phyloP scores from a whole-genome alignment of 352 stramenopile species.

The Globisporangium radiosum region DNA sequence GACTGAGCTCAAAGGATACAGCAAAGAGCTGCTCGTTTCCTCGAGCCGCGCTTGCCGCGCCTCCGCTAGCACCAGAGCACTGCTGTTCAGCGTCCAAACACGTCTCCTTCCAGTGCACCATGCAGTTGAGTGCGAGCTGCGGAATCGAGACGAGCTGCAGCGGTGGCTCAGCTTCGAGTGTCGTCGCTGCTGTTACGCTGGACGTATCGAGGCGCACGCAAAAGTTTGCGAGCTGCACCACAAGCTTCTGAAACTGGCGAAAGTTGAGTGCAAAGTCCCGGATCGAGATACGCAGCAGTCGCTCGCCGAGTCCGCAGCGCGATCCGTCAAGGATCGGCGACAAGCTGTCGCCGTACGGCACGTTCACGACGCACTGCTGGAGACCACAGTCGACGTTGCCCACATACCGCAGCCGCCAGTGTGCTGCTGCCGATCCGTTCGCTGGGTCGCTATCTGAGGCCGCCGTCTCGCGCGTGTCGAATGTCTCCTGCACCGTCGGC shows the following conservation, averaged over 20 bases:
- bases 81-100: not conserved
- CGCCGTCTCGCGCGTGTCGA: constrained; percentile 25
- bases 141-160: constrained; percentile 21
- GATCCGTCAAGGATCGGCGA: constrained; percentile 8
- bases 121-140: constrained; percentile 18
- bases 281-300: constrained; percentile 23
- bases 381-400: constrained; percentile 45
- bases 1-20: constrained; percentile 42
- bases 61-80: not conserved
- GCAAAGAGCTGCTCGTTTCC: constrained; percentile 20
- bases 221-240: constrained; percentile 25
- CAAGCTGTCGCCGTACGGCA: constrained; percentile 27
- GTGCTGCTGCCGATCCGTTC: constrained; percentile 1
- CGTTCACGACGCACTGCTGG: constrained; percentile 22
- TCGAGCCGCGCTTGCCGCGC: not conserved
- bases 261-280: constrained; percentile 36
- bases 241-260: constrained; percentile 48
- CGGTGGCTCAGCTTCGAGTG: not conserved
- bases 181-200: not conserved
- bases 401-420: constrained; percentile 38
- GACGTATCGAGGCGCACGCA: constrained; percentile 13
- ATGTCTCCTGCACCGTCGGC: constrained; percentile 26
- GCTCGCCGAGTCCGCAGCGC: constrained; percentile 14
- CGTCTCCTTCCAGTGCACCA: constrained; percentile 22
- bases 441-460: not conserved